Conservation (phyloP, 306 rosid genomes). For the Echinosophora koreensis region DNA sequence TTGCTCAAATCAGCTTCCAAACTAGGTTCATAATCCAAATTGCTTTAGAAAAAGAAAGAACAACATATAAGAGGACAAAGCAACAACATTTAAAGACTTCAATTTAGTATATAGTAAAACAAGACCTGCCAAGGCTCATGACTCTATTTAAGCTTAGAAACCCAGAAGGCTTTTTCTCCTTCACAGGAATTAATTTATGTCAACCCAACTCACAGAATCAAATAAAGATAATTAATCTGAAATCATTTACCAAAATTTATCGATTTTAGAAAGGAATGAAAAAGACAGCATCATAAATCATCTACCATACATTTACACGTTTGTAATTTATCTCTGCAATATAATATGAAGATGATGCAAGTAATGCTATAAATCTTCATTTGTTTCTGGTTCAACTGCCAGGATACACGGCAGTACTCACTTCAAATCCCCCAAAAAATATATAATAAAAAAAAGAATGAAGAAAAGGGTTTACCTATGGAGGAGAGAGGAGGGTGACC, state of each 20-base stretch:
- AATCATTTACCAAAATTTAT: slow-evolving; percentile 38
- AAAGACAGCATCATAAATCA: not conserved
- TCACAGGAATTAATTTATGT: slow-evolving; percentile 40
- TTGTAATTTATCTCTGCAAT: no score
- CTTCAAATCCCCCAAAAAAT: no score
- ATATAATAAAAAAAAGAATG: not conserved
- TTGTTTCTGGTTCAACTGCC: no score
- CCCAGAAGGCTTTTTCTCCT: slow-evolving; percentile 82
- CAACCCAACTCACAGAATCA: slow-evolving; percentile 38
- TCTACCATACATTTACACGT: no score
- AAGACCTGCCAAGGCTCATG: slow-evolving; percentile 88
- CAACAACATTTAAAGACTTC: slow-evolving; percentile 30
- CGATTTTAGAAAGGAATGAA: slow-evolving; percentile 1
- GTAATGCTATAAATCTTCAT: no score
- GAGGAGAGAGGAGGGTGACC: slow-evolving; percentile 64
- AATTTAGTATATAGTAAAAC: slow-evolving; percentile 35
- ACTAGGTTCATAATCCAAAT: slow-evolving; percentile 57
- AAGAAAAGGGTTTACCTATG: slow-evolving; percentile 52
- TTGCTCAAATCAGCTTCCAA: slow-evolving; percentile 94
- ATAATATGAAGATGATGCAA: no score
- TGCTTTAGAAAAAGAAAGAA: slow-evolving; percentile 9
- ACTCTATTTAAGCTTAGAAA: slow-evolving; percentile 91
- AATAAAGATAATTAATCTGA: slow-evolving; percentile 7
- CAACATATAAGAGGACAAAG: not conserved
- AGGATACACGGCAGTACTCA: no score